These are phyloP conservation scores for Heracleum sosnowskyi DNA, from an alignment of 129 eudicot genomes.

Conservation along the genomic window DNA sequence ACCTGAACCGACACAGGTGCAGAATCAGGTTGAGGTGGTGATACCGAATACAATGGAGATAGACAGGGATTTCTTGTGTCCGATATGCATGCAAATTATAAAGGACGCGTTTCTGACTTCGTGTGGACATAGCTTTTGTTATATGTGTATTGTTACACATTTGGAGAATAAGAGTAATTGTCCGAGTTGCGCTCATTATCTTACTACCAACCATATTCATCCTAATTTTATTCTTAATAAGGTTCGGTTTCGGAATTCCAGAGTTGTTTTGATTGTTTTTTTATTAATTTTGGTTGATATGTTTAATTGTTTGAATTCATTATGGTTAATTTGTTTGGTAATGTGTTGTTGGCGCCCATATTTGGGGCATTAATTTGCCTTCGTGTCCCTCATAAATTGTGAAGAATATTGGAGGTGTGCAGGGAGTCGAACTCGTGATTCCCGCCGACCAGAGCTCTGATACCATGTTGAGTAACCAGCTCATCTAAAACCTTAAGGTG, in stretches of 20 bases:
- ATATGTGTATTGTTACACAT: slow-evolving; percentile 81
- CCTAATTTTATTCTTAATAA: slow-evolving; percentile 88
- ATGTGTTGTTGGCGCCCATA: no score
- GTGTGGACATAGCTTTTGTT: slow-evolving; percentile 89
- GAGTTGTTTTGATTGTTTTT: background rate
- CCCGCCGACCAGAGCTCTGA: no score
- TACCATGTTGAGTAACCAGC: no score
- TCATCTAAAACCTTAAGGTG: no score
- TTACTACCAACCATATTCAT: slow-evolving; percentile 51
- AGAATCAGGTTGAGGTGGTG: background rate
- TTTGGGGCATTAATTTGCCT: no score
- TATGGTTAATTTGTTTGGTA: background rate
- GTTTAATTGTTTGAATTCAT: background rate
- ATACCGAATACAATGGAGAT: slow-evolving; percentile 17
- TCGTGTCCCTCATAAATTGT: no score
- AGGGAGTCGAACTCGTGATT: no score
- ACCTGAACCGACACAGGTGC: slow-evolving; percentile 15
- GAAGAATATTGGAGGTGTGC: no score
- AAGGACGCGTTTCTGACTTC: slow-evolving; percentile 80
- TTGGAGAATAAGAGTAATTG: slow-evolving; percentile 80
- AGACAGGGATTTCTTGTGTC: slow-evolving; percentile 71
- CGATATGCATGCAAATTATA: slow-evolving; percentile 92
- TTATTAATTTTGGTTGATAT: background rate
- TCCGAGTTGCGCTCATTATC: slow-evolving; percentile 65
- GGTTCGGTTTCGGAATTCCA: slow-evolving; percentile 28